Conservation (phyloP, 2,329 filamentous ascomycete genomes). For the Aspergillus versicolor region DNA sequence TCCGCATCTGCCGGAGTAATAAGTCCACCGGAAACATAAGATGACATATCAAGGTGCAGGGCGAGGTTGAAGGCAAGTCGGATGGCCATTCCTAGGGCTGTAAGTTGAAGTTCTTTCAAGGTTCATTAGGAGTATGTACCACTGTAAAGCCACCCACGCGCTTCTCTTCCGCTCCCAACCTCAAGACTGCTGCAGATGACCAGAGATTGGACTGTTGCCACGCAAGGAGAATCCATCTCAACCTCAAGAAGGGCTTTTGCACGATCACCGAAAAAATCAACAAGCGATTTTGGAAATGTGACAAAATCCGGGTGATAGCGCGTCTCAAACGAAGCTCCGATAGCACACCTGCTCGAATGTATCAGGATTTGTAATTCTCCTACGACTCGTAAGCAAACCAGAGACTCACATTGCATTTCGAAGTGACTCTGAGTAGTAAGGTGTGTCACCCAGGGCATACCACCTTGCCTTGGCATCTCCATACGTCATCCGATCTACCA, state of each 20-base stretch:
- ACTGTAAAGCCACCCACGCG: slow-evolving; percentile 5
- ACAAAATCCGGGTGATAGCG: background rate
- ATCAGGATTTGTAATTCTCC: background rate
- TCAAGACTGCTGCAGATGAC: slow-evolving; percentile 1
- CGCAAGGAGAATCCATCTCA: background rate
- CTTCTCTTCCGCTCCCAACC: background rate
- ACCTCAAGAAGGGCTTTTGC: slow-evolving; percentile 1
- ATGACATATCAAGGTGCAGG: slow-evolving; percentile 27
- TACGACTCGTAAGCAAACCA: too few relatives aligned
- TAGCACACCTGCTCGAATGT: background rate
- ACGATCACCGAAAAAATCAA: background rate
- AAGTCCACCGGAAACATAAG: slow-evolving; percentile 14
- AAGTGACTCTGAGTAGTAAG: slow-evolving; percentile 26
- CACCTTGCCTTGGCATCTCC: slow-evolving; percentile 18
- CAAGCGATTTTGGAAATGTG: slow-evolving; percentile 2
- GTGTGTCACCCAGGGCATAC: slow-evolving; percentile 17
- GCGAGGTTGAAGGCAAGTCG: slow-evolving; percentile 32
- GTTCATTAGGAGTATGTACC: background rate
- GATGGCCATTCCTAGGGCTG: slow-evolving; percentile 19
- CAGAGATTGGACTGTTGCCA: background rate
- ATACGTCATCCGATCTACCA: slow-evolving; percentile 34
- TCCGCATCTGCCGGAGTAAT: slow-evolving; percentile 19
- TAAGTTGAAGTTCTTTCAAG: background rate
- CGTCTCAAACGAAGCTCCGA: background rate
- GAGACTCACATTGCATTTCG: slow-evolving; percentile 24